phyloP scores from a whole-genome alignment of 371 early-diverging fungal genomes.

The Mortierella polycephala region DNA sequence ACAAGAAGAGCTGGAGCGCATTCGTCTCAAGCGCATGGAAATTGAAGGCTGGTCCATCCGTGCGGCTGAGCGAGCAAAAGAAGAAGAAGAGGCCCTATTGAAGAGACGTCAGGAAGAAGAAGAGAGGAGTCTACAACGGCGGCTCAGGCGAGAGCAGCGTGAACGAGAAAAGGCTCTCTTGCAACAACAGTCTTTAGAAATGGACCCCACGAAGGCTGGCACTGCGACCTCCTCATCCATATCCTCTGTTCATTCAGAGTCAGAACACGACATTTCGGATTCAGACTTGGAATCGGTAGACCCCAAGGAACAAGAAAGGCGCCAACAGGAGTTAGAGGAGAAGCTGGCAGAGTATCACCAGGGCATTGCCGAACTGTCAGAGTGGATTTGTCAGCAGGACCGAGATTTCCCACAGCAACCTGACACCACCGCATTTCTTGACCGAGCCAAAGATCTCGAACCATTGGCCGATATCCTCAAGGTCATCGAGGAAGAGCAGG shows the following conservation, averaged over 20 bases:
- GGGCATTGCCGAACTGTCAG: constrained; percentile 41
- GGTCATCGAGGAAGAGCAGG: constrained; percentile 36
- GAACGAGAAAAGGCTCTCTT: constrained; percentile 19
- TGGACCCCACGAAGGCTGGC: not conserved
- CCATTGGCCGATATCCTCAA: constrained; percentile 39
- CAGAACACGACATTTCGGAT: constrained; percentile 30
- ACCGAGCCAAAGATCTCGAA: constrained; percentile 44
- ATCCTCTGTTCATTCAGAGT: constrained; percentile 21
- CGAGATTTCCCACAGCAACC: constrained; percentile 22
- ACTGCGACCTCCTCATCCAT: constrained; percentile 1
- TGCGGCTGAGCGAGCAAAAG: constrained; percentile 40
- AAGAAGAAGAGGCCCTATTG: constrained; percentile 49
- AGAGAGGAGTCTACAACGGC: constrained; percentile 26
- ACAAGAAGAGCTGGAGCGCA: constrained; percentile 44
- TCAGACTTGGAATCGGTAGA: constrained; percentile 21
- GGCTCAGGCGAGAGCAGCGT: constrained; percentile 41
- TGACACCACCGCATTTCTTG: constrained; percentile 34
- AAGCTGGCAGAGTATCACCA: constrained; percentile 46
- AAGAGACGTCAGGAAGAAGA: constrained; percentile 43
- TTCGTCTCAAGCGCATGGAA: constrained; percentile 41
- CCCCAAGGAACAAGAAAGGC: constrained; percentile 18
- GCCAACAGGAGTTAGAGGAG: constrained; percentile 30
- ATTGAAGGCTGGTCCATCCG: constrained; percentile 54
- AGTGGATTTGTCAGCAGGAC: constrained; percentile 42
- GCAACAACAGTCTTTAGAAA: constrained; percentile 3